Percentiles rank a stretch among this genome's conserved stretches.
These are phyloP conservation scores for Lavandula angustifolia DNA, from an alignment of 257 asterid genomes.

Conservation along the genomic window DNA sequence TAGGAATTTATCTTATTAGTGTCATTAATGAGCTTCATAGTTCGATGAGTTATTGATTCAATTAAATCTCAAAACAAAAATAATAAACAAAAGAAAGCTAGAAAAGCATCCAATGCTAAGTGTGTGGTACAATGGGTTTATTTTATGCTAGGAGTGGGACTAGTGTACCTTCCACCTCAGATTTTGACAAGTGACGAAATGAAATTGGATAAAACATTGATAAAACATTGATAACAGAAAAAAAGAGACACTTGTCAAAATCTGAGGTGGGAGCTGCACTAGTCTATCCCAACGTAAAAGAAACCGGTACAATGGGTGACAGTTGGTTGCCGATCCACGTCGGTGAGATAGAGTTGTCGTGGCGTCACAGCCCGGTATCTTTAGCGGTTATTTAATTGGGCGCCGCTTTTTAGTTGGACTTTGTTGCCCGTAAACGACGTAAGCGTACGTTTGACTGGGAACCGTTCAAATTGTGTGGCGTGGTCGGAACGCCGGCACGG, in stretches of 20 bases:
- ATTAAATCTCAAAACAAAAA: not conserved
- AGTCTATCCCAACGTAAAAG: too few relatives aligned
- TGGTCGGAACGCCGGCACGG: conserved; percentile 16
- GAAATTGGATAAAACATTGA: too few relatives aligned
- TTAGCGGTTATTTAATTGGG: conserved; percentile 14
- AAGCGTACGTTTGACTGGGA: conserved; percentile 26
- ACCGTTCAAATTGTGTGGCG: conserved; percentile 20
- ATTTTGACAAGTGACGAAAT: too few relatives aligned
- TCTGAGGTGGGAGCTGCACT: too few relatives aligned
- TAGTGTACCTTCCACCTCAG: too few relatives aligned
- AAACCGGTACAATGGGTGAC: too few relatives aligned
- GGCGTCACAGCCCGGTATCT: conserved; percentile 12
- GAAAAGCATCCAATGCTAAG: conserved; percentile 4
- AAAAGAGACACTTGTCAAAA: too few relatives aligned
- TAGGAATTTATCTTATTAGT: too few relatives aligned
- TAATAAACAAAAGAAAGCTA: not conserved
- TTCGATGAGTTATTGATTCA: not conserved
- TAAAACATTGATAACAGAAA: too few relatives aligned
- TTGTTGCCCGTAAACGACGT: conserved; percentile 11
- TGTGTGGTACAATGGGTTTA: too few relatives aligned
- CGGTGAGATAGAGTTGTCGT: conserved; percentile 23
- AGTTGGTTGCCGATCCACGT: conserved; percentile 31
- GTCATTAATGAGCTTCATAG: too few relatives aligned
- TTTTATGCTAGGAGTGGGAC: too few relatives aligned
- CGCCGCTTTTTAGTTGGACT: conserved; percentile 29